phyloP scores from a whole-genome alignment of 139 green algal genomes.

The Monoraphidium neglectum region DNA sequence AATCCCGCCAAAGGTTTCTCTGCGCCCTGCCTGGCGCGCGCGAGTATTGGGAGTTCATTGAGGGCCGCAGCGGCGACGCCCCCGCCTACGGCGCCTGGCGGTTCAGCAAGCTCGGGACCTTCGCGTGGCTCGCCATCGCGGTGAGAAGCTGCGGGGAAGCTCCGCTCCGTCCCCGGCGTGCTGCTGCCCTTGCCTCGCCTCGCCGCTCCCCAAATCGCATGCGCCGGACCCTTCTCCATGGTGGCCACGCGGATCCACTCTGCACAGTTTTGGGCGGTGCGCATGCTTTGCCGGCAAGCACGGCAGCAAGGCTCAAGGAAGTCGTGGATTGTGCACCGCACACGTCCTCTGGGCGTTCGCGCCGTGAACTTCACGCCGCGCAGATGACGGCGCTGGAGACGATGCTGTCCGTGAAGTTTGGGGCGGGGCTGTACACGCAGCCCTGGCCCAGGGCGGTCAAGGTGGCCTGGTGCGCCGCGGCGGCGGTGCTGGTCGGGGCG shows the following conservation, averaged over 20 bases:
- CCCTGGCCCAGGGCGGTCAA: conserved; percentile 61
- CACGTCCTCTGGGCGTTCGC: background rate
- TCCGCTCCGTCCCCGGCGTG: background rate
- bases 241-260: too few relatives aligned
- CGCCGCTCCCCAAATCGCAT: background rate
- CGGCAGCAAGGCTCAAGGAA: background rate
- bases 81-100: background rate
- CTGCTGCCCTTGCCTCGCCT: background rate
- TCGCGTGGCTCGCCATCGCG: conserved; percentile 77
- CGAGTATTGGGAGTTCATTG: conserved; percentile 88
- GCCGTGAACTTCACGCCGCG: conserved; percentile 9
- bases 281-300: background rate
- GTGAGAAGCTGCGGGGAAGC: too few relatives aligned
- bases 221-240: background rate
- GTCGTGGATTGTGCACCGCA: background rate
- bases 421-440: conserved; percentile 60
- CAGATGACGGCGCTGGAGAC: conserved; percentile 67
- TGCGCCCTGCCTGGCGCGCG: conserved; percentile 33
- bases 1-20: conserved; percentile 5
- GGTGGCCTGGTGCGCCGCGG: conserved; percentile 40
- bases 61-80: conserved; percentile 29
- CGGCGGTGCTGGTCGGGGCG: background rate
- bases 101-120: conserved; percentile 80
- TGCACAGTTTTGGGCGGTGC: background rate
- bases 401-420: conserved; percentile 84